These are phyloP conservation scores for Xylaria sp. DNA, from an alignment of 2,329 filamentous ascomycete species.

Conservation along the genomic window DNA sequence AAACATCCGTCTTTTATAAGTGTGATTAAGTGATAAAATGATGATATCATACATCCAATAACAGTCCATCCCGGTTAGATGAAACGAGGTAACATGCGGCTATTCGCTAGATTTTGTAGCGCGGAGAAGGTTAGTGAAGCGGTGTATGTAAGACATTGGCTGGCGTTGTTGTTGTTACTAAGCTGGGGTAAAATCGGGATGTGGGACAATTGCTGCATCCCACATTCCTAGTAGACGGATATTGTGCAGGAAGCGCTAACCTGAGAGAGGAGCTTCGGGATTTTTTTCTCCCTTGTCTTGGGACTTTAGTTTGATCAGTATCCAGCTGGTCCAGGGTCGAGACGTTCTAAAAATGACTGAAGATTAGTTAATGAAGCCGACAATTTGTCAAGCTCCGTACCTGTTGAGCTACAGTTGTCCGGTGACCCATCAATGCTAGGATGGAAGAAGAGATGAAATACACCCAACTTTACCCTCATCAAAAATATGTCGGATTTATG, in stretches of 20 bases:
- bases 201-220: conserved; percentile 5
- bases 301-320: not conserved
- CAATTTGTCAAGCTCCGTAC: not conserved
- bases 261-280: not conserved
- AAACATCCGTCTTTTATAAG: not conserved
- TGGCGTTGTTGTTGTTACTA: not conserved
- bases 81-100: too few relatives aligned
- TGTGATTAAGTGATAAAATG: not conserved
- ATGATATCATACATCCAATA: too few relatives aligned
- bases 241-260: conserved; percentile 7
- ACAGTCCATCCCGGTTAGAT: too few relatives aligned
- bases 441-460: not conserved
- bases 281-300: not conserved
- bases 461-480: not conserved
- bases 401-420: not conserved
- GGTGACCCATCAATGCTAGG: too few relatives aligned
- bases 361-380: not conserved
- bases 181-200: not conserved
- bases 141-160: conserved; percentile 7
- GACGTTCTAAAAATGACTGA: not conserved
- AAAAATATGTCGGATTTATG: not conserved
- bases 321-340: too few relatives aligned
- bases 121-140: not conserved
- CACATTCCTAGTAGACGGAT: conserved; percentile 6
- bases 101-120: not conserved